Evolutionary conservation across 1,284 basidiomycete species (phyloP).

Genomic region (Ganoderma sinense): DNA sequence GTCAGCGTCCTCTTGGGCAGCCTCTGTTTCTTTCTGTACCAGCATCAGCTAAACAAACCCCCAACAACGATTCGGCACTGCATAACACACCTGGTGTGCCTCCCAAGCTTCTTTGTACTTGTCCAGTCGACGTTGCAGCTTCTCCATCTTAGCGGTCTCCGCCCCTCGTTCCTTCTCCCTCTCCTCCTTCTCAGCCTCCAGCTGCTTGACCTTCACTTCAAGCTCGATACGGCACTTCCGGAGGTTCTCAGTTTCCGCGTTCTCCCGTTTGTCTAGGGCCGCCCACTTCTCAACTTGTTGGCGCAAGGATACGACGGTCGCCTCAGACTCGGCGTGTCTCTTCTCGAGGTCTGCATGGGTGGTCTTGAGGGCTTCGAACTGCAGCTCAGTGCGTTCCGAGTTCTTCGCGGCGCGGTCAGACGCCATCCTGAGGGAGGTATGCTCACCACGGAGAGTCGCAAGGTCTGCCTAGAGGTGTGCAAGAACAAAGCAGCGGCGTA

Average conservation of each 20-base stretch:
- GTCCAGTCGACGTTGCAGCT: constrained; percentile 34
- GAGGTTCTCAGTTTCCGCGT: constrained; percentile 59
- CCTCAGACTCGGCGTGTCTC: constrained; percentile 62
- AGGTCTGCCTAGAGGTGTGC: constrained; percentile 42
- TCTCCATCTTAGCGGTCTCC: constrained; percentile 33
- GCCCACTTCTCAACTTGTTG: constrained; percentile 75
- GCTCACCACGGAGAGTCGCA: constrained; percentile 36
- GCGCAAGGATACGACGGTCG: constrained; percentile 59
- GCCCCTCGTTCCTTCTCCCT: constrained; percentile 37
- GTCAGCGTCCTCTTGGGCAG: constrained; percentile 43
- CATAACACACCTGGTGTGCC: constrained; percentile 27
- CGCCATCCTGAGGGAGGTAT: constrained; percentile 55
- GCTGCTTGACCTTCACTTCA: constrained; percentile 59
- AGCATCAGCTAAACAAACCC: not conserved
- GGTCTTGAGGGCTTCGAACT: constrained; percentile 63
- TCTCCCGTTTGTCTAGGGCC: constrained; percentile 67
- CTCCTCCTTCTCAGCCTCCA: constrained; percentile 51
- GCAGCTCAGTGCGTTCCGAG: constrained; percentile 62
- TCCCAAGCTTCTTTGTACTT: constrained; percentile 34
- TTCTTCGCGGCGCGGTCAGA: constrained; percentile 55
- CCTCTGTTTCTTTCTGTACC: constrained; percentile 43
- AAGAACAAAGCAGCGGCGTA: not conserved
- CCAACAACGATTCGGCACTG: not conserved
- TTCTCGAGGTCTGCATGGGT: constrained; percentile 61
- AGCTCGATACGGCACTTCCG: constrained; percentile 63